Conservation (phyloP, 176 grass and related monocot genomes). For the Triticum turgidum region DNA sequence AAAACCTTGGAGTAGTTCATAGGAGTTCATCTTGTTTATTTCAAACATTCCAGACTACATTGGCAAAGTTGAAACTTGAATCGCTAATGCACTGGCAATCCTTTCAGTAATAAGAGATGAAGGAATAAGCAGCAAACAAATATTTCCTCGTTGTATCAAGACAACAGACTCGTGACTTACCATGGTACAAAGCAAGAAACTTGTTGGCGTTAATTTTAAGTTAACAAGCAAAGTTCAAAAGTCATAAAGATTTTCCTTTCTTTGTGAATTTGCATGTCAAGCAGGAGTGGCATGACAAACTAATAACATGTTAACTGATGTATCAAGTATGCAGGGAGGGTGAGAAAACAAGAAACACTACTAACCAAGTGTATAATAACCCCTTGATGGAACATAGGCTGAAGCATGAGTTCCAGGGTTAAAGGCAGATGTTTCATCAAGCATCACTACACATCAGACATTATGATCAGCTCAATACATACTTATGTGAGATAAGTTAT, state of each 20-base stretch:
- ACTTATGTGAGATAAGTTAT: neutral
- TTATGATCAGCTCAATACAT: neutral
- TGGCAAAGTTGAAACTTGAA: neutral
- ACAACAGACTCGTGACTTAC: neutral
- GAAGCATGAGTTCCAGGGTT: neutral
- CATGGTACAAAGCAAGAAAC: slow-evolving; percentile 13
- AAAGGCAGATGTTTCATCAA: neutral
- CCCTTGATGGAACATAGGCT: neutral
- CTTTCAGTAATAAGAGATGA: neutral
- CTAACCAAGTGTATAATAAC: neutral
- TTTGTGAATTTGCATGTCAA: neutral
- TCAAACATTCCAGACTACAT: neutral
- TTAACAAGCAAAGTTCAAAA: neutral
- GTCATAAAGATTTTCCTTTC: neutral
- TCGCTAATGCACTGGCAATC: neutral
- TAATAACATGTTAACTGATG: neutral
- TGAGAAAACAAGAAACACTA: neutral
- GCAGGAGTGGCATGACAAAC: neutral
- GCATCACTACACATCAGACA: slow-evolving; percentile 2
- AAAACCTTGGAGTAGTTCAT: neutral
- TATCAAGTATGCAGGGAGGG: neutral
- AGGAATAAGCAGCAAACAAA: neutral
- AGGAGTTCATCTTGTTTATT: neutral
- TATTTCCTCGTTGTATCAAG: neutral
- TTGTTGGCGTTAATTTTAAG: neutral